Base-by-base conservation (phyloP, 768 basidiomycete species). In the Auricularia cornea region DNA sequence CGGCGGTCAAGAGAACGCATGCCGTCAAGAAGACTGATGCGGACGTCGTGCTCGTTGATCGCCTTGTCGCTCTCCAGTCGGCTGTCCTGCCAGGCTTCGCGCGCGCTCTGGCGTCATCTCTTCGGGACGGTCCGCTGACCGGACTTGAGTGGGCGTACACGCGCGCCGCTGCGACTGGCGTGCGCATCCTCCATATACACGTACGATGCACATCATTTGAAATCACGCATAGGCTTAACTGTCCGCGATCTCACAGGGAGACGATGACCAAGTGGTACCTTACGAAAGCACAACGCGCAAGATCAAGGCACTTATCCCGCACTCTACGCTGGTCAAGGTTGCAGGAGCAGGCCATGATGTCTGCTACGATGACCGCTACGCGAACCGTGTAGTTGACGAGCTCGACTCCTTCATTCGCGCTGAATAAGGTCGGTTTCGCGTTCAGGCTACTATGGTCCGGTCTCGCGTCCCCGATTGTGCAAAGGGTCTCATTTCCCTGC, bases 111-210 rank as follows among this genome's bases (percentile, higher is more conserved):
- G 60, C 56, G 2, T 64, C 64, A 20, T 67, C 71, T 32, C 61
- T 69, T 29, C 52, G 64, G 29, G 66, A 66, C 41, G 74, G 74
- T 3, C 72, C 72, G 0, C 63, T 73, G 2, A 61, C 69, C 3
- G 71, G 66, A 5, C 65, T 71, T 3, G 63, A 71, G 11, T 62
- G 66, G 29, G 68, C 72, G 3, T 74, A 66, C 64, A 64, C 66
- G 54, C 65, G 62, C 51, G 60, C 72, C 11, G 64, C 28, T n/a
- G n/a, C 28, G 28, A 26, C 60, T 12, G 60, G 59, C 14, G 32
- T 68, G 41, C 60, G 67, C 14, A 32, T 61, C 18, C 60, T 68
- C 14, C 62, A 67, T 23, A 59, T 68, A 28, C 67, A 69, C 56
- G 65, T 65, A 38, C 14, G 61, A n/a, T n/a, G n/a, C n/a, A n/a